A percentile compares a stretch with the other conserved stretches of the same genome.
Conservation (phyloP, 179 eudicot genomes). For the Corrigiola litoralis region DNA sequence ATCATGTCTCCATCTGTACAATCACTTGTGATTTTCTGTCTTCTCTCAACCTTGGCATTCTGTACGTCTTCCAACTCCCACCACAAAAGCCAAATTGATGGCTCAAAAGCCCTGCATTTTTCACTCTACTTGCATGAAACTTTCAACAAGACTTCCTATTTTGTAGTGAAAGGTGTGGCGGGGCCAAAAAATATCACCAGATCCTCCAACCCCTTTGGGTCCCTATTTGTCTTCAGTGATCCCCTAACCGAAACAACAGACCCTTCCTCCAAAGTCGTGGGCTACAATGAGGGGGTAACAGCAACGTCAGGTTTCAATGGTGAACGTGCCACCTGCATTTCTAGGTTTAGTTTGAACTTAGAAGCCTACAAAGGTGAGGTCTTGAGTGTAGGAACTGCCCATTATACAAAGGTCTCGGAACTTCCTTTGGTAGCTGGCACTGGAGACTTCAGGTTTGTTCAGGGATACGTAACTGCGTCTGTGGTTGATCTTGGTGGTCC, state of each 20-base stretch:
- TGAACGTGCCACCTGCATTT: slow-evolving; percentile 19
- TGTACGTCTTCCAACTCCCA: background rate
- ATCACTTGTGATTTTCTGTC: background rate
- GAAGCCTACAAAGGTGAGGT: slow-evolving; percentile 34
- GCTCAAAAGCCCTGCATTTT: slow-evolving; percentile 3
- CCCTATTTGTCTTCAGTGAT: slow-evolving; percentile 6
- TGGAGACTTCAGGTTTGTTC: slow-evolving; percentile 41
- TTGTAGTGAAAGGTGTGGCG: slow-evolving; percentile 11
- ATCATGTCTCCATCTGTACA: background rate
- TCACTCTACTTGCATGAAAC: slow-evolving; percentile 15
- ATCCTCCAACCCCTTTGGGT: slow-evolving; percentile 11
- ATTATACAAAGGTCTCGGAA: slow-evolving; percentile 31
- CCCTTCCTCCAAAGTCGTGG: slow-evolving; percentile 21
- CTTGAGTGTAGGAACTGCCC: slow-evolving; percentile 30
- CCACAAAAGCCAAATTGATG: background rate
- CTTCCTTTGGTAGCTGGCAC: slow-evolving; percentile 45
- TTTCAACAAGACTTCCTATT: slow-evolving; percentile 14
- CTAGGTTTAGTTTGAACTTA: slow-evolving; percentile 25
- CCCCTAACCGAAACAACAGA: slow-evolving; percentile 15
- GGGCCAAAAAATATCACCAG: slow-evolving; percentile 1
- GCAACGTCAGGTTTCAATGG: slow-evolving; percentile 38
- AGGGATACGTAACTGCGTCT: slow-evolving; percentile 36
- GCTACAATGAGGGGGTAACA: slow-evolving; percentile 30
- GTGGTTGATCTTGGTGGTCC: slow-evolving; percentile 26
- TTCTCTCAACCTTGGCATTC: background rate